These are phyloP conservation scores for Wallacemonas sp. DNA, from an alignment of 208 protist genomes.

Conservation along the genomic window DNA sequence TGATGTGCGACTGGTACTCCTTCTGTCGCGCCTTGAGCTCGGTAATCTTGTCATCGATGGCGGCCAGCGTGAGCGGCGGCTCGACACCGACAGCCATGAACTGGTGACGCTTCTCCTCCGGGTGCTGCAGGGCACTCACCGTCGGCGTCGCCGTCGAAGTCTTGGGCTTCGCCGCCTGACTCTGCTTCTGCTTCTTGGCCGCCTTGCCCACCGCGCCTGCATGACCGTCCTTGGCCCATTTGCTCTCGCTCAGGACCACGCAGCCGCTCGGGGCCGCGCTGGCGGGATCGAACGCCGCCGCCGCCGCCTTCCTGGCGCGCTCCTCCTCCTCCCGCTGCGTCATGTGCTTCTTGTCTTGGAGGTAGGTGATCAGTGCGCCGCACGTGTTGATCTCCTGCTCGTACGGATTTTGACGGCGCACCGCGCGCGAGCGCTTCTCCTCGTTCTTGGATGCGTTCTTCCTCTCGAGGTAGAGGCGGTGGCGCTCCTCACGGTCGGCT, in stretches of 20 bases:
- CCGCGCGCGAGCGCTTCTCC: slow-evolving; percentile 53
- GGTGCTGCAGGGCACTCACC: slow-evolving; percentile 49
- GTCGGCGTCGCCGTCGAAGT: background rate
- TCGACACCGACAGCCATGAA: slow-evolving; percentile 65
- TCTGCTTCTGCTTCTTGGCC: slow-evolving; percentile 30
- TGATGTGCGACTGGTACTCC: slow-evolving; percentile 62
- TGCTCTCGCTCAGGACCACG: slow-evolving; percentile 71
- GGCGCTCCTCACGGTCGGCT: slow-evolving; percentile 56
- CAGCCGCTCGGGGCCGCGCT: slow-evolving; percentile 57
- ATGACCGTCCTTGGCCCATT: slow-evolving; percentile 31
- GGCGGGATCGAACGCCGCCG: slow-evolving; percentile 64
- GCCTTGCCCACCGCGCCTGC: slow-evolving; percentile 25
- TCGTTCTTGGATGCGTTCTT: slow-evolving; percentile 61
- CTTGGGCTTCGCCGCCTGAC: background rate
- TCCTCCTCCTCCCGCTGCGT: slow-evolving; percentile 64
- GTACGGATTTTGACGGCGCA: slow-evolving; percentile 64
- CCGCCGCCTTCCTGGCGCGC: slow-evolving; percentile 40
- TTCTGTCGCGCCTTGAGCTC: slow-evolving; percentile 42
- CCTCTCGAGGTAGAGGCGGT: slow-evolving; percentile 44
- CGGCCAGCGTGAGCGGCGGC: slow-evolving; percentile 39
- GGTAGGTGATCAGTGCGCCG: slow-evolving; percentile 54
- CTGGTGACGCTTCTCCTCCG: slow-evolving; percentile 65
- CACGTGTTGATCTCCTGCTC: slow-evolving; percentile 63
- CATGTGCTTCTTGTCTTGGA: slow-evolving; percentile 70
- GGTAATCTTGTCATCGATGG: slow-evolving; percentile 48